Evolutionary conservation across 495 filamentous ascomycete genomes (phyloP), one percentile per base, ranked within the genome.

Genomic region (Lineolata rhizophorae): DNA sequence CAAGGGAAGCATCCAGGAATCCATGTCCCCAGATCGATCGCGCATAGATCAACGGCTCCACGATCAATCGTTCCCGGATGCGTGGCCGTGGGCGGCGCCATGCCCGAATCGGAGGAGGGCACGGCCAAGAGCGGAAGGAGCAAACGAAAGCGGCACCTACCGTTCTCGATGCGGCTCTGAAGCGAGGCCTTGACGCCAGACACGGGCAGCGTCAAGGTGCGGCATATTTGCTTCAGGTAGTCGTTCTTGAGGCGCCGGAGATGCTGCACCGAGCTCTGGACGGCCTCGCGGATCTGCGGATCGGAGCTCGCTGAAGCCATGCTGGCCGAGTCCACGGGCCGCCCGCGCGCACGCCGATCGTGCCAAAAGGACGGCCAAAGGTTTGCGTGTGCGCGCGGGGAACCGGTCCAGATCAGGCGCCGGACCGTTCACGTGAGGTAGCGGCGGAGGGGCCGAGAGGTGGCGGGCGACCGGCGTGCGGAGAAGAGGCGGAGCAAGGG

Each of bases 171-270:
- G 37, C 84, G 72, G 17, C 53, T 50, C 49, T 91, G 82, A 26
- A 95, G 54, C 13, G 72, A 61, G 18, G 67, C 60, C 55, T 97
- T 97, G 37, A 80, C 68, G 5, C 87, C 87, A 18, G 67, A 76
- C 24, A 78, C 70, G 20, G 61, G 56, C 12, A 85, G 60, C 18
- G 67, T 62, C 48, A 85, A 74, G 34, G 56, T 54, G 25, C 63
- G 65, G 42, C 83, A 67, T 40, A 94, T 73, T 11, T 55, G 49
- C 37, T 81, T 77, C 24, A 97, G 65, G 31, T 75, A 64, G 18
- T 60, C 61, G 49, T 84, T 84, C n/a, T n/a, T n/a, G n/a, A n/a
- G n/a, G n/a, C n/a, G n/a, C 38, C 76, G 61, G 20, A 75, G 50
- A 10, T 54, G 61, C 46, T 72, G 72, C 18, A 70, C 52, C 34